phyloP scores from a whole-genome alignment of 139 green algal genomes.

The Haematococcus lacustris region DNA sequence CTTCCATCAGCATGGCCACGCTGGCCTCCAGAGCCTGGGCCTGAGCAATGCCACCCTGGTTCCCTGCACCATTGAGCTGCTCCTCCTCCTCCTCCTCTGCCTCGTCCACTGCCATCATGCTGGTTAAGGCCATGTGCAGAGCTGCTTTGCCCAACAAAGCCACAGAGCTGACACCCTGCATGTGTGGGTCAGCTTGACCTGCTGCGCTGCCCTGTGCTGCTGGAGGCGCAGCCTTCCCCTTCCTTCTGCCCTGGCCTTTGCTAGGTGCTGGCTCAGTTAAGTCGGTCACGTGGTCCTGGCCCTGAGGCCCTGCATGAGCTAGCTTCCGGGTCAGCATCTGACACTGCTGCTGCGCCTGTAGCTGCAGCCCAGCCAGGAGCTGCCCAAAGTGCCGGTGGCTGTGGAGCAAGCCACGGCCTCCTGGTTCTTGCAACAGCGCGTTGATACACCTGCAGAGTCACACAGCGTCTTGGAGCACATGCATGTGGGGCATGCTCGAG shows the following conservation, averaged over 20 bases:
- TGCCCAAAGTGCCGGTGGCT: slow-evolving; percentile 7
- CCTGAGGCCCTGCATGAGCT: not conserved
- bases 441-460: not conserved
- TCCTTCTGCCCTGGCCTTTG: not conserved
- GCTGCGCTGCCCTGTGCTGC: not conserved
- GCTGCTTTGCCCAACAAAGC: slow-evolving; percentile 25
- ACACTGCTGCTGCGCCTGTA: slow-evolving; percentile 1
- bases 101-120: not conserved
- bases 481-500: not conserved
- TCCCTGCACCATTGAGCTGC: too few species aligned
- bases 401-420: slow-evolving; percentile 19
- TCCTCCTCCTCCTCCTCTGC: too few species aligned
- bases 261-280: not conserved
- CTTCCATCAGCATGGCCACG: too few species aligned
- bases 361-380: slow-evolving; percentile 23
- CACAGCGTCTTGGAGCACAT: not conserved
- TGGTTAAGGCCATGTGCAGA: slow-evolving; percentile 21
- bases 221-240: not conserved
- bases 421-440: slow-evolving; percentile 20
- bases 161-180: too few species aligned
- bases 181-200: too few species aligned
- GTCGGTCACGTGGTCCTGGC: not conserved
- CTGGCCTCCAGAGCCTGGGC: too few species aligned
- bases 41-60: too few species aligned
- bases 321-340: slow-evolving; percentile 1